Evolutionary conservation across 2,329 filamentous ascomycete genomes (phyloP).

Genomic region (Scedosporium apiospermum): DNA sequence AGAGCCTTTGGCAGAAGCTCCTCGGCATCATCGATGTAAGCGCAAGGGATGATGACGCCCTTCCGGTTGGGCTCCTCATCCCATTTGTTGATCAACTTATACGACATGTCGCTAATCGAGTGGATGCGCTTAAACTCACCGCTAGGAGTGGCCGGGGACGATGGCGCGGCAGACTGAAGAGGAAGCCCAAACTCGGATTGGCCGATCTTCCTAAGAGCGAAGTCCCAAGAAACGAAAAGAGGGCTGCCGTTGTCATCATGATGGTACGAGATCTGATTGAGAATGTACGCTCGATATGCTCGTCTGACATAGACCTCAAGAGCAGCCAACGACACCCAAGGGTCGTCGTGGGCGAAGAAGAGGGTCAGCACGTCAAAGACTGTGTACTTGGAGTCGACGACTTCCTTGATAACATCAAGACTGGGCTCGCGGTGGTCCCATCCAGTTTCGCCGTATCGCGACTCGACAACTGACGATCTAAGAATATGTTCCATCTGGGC

Average conservation of each 20-base stretch:
- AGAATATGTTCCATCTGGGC: conserved; percentile 98
- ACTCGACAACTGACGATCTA: conserved; percentile 88
- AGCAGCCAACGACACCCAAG: conserved; percentile 87
- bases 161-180: conserved; percentile 69
- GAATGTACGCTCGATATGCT: conserved; percentile 89
- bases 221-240: conserved; percentile 89
- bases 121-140: conserved; percentile 67
- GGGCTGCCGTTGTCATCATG: conserved; percentile 62
- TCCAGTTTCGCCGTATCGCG: conserved; percentile 92
- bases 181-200: conserved; percentile 83
- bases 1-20: conserved; percentile 77
- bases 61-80: conserved; percentile 73
- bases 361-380: conserved; percentile 92
- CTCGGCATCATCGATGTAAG: conserved; percentile 89
- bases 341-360: conserved; percentile 91
- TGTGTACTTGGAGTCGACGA: conserved; percentile 97
- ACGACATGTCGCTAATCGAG: conserved; percentile 96
- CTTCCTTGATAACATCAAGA: conserved; percentile 87
- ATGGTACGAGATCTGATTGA: conserved; percentile 86
- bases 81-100: conserved; percentile 58
- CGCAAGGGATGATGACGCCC: conserved; percentile 89
- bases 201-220: conserved; percentile 85
- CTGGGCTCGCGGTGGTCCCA: conserved; percentile 94
- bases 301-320: conserved; percentile 94
- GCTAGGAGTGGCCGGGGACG: conserved; percentile 69